Conservation (phyloP, 345 rosid genomes). For the Mercurialis annua region DNA sequence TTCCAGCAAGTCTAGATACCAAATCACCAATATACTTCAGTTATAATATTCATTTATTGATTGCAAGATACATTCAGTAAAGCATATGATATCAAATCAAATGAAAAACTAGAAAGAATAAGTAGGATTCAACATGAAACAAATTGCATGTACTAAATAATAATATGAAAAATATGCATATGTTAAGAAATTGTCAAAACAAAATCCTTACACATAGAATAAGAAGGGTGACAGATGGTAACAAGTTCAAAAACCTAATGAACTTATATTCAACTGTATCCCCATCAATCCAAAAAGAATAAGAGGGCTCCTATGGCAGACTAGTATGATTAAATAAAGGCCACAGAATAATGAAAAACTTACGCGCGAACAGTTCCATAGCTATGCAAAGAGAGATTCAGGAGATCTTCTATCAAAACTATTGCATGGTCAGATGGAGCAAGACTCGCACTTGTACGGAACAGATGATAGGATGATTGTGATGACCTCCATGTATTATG, state of each 20-base stretch:
- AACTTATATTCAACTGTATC: not conserved
- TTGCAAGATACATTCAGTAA: not conserved
- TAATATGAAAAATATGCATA: not conserved
- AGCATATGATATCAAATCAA: not conserved
- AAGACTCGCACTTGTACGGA: slow-evolving; percentile 69
- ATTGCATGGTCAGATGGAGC: slow-evolving; percentile 66
- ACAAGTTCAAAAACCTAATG: not conserved
- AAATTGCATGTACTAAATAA: not conserved
- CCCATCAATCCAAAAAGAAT: not conserved
- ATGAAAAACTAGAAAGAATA: not conserved
- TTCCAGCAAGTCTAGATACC: slow-evolving; percentile 83
- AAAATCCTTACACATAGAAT: not conserved
- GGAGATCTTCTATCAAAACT: slow-evolving; percentile 79
- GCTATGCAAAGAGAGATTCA: slow-evolving; percentile 78
- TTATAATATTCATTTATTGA: not conserved
- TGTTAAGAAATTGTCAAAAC: not conserved
- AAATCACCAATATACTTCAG: slow-evolving; percentile 26
- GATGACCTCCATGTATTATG: slow-evolving; percentile 97
- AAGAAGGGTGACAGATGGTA: not conserved
- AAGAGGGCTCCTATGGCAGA: not conserved
- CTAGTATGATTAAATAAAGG: slow-evolving; percentile 7
- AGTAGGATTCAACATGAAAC: not conserved
- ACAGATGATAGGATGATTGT: slow-evolving; percentile 86
- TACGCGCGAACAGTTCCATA: slow-evolving; percentile 94
- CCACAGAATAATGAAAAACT: slow-evolving; percentile 37